Evolutionary conservation across 441 rosid genomes (phyloP).

Genomic region (Populus hybrid): DNA sequence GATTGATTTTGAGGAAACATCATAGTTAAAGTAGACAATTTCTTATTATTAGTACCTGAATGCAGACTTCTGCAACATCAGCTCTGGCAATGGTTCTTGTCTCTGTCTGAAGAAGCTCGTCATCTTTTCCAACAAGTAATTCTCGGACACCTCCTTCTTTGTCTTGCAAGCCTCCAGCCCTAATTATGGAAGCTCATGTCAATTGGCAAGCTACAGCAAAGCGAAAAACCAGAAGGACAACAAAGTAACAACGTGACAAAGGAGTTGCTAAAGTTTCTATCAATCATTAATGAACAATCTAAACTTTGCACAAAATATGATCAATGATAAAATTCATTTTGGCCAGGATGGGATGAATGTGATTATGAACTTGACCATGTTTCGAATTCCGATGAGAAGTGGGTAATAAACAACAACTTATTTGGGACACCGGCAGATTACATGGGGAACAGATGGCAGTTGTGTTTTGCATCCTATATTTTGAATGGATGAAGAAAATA

Average conservation of each 20-base stretch:
- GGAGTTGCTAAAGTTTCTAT: background rate
- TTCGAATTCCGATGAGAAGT: background rate
- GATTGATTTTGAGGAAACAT: background rate
- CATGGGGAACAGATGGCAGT: background rate
- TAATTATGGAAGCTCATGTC: constrained; percentile 30
- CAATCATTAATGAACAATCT: background rate
- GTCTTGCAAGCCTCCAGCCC: constrained; percentile 98
- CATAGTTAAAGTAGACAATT: too few relatives aligned
- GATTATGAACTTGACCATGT: background rate
- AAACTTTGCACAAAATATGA: background rate
- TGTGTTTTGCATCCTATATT: background rate
- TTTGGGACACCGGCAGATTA: background rate
- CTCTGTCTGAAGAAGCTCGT: constrained; percentile 90
- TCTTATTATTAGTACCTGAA: constrained; percentile 52
- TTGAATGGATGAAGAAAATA: background rate
- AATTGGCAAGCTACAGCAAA: constrained; percentile 11
- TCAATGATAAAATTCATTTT: background rate
- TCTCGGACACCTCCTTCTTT: constrained; percentile 83
- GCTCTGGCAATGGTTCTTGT: constrained; percentile 68
- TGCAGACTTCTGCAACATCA: constrained; percentile 94
- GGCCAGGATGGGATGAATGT: background rate
- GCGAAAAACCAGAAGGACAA: background rate
- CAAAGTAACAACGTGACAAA: background rate
- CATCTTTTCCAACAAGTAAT: constrained; percentile 80
- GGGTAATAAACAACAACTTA: background rate